Conservation (phyloP, 306 rosid species). For the Betula pendula region DNA sequence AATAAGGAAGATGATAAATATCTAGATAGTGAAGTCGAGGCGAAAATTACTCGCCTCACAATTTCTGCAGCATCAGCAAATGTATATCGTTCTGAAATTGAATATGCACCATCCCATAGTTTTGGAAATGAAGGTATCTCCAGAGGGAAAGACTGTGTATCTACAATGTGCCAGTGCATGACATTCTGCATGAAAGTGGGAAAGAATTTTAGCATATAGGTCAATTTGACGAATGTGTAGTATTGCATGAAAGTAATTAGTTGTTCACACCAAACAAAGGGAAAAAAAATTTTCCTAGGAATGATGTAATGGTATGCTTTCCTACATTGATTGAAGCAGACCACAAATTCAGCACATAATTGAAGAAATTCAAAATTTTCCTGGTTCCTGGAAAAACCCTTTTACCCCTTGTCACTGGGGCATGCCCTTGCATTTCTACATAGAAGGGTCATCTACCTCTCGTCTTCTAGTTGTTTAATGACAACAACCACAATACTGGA, state of each 20-base stretch:
- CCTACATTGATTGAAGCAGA: not conserved
- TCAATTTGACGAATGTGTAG: not conserved
- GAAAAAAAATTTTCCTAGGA: not conserved
- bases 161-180: constrained; percentile 54
- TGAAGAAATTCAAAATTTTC: not conserved
- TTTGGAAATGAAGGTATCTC: constrained; percentile 52
- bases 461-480: not conserved
- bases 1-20: not conserved
- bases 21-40: not conserved
- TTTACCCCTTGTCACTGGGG: not conserved
- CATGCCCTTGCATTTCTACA: not conserved
- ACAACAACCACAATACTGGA: not conserved
- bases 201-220: not conserved
- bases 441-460: not conserved
- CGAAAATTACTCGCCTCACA: constrained; percentile 34
- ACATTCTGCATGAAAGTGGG: constrained; percentile 37
- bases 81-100: constrained; percentile 40
- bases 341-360: not conserved
- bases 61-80: constrained; percentile 38
- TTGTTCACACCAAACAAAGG: not conserved
- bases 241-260: not conserved
- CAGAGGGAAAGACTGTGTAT: constrained; percentile 45
- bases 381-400: not conserved
- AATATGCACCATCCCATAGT: constrained; percentile 48
- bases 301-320: not conserved